Evolutionary conservation across 2,329 filamentous ascomycete species (phyloP), one percentile per base, ranked within the genome.

Genomic region (Sclerotinia minor): DNA sequence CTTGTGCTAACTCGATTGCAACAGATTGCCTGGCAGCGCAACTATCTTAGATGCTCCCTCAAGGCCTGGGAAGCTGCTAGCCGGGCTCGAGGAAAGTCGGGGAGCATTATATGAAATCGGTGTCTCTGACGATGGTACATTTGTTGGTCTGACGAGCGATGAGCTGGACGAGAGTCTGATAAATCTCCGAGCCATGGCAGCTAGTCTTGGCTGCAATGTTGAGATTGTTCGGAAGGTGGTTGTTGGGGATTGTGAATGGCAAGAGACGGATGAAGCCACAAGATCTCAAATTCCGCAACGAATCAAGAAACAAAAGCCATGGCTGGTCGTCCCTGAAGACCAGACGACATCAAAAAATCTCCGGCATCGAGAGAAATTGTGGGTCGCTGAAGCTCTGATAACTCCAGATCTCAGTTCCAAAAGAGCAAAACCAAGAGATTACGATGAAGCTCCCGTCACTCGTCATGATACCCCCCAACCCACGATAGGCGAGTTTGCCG

Each of bases 101-200:
- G 95, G 95, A 6, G 95, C 95, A 0, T 79, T 98, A 61, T 99
- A 99, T 74, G 94, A 99, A 78, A 96, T 99, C 77, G 95, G 95
- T 0, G 93, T 99, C 13, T 91, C 94, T 38, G 95, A 99, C 77
- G 93, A 98, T 80, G 95, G 95, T 9, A 92, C 90, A 0, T 88
- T 99, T 68, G 87, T 97, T 53, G 95, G 95, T 0, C 82, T 99
- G 58, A 91, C 92, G 2, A 88, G 91, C 71, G 93, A 97, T 76
- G 95, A 99, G 79, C 87, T 99, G 83, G 87, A 94, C 70, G 94
- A 98, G 79, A 97, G 93, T 77, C 83, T 98, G 69, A 85, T 85
- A 53, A 97, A 94, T 68, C 80, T 99, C 49, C 87, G 89, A 69
- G 88, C 91, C 63, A 99, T 99, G 94, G 94, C 95, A 49, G 91